Evolutionary conservation across 768 basidiomycete genomes (phyloP), one percentile per base, ranked within the genome.

Genomic region (Brasilioporus rufonigricans): DNA sequence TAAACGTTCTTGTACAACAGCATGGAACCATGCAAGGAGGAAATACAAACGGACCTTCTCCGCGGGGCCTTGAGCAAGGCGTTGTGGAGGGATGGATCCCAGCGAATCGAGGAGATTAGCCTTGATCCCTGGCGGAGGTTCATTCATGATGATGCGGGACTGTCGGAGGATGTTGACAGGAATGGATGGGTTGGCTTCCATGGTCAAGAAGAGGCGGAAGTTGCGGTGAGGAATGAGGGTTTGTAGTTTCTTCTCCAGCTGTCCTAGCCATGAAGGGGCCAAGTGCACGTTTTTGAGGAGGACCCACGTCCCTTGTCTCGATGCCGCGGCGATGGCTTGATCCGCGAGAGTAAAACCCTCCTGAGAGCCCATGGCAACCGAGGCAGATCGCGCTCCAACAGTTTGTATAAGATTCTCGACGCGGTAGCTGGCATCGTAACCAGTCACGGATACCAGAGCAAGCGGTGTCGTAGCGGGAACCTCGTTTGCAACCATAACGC

Each of bases 21-120:
- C 95, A 65, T 99, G 97, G 88, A 98, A 97, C 95, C 96, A 99
- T 1, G 97, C 92, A 29, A 98, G 82, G 32, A 98, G 78, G 87
- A 98, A 98, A 74, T 96, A 95, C 44, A 98, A 72, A 6, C 97
- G 85, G 38, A 87, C 80, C 70, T 97, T 97, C 74, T 99, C 97
- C 3, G 86, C 86, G 9, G 96, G 96, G 6, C 96, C 97, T 67
- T 89, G 84, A 1, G 84, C 74, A 44, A 95, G 79, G 23, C 90
- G 86, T 11, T 84, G 72, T 0, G 87, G 76, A 2, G 86, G 68
- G 44, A 98, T 91, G 57, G 80, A 80, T 39, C 84, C 80, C 23
- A 97, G 78, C 5, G 92, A 94, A 67, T 98, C 96, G 21, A 97
- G 78, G 9, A 99, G 77, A 67, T 97, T 98, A 44, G 97, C 97